Conservation (phyloP, 306 rosid species). For the Cicer arietinum region DNA sequence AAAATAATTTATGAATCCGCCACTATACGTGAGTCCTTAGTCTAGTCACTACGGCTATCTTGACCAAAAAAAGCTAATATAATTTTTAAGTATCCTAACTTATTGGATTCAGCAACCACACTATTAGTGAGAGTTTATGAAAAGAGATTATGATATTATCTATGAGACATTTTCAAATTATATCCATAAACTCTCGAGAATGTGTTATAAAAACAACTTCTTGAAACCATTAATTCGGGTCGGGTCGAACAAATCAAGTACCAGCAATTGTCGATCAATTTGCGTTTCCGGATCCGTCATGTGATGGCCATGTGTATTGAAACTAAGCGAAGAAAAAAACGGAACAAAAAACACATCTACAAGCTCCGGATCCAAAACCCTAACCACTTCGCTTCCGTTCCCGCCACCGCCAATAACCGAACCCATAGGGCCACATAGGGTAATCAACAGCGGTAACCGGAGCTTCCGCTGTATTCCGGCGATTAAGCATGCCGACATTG, state of each 20-base stretch:
- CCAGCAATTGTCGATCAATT: slow-evolving; percentile 85
- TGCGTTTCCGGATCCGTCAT: slow-evolving; percentile 67
- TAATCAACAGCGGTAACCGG: slow-evolving; percentile 59
- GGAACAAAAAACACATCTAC: slow-evolving; percentile 84
- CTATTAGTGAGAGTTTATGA: too few relatives aligned
- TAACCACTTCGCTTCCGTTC: slow-evolving; percentile 53
- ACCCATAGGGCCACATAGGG: slow-evolving; percentile 78
- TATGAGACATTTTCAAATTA: too few relatives aligned
- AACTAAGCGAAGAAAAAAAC: slow-evolving; percentile 78
- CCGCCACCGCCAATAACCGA: slow-evolving; percentile 57
- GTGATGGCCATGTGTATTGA: slow-evolving; percentile 69
- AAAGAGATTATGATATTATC: too few relatives aligned
- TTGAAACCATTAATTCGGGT: neutral
- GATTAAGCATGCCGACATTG: slow-evolving; percentile 71
- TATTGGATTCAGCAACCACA: too few relatives aligned
- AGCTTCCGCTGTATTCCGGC: slow-evolving; percentile 46
- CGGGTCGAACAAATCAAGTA: neutral
- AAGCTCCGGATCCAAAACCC: slow-evolving; percentile 76
- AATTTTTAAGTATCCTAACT: too few relatives aligned
- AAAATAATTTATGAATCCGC: too few relatives aligned
- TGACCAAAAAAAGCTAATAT: too few relatives aligned
- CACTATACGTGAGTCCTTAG: too few relatives aligned
- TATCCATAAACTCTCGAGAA: too few relatives aligned
- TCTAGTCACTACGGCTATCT: too few relatives aligned
- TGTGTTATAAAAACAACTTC: too few relatives aligned